These are phyloP conservation scores for Fistulifera solaris DNA, from an alignment of 108 stramenopile species.

Conservation along the genomic window DNA sequence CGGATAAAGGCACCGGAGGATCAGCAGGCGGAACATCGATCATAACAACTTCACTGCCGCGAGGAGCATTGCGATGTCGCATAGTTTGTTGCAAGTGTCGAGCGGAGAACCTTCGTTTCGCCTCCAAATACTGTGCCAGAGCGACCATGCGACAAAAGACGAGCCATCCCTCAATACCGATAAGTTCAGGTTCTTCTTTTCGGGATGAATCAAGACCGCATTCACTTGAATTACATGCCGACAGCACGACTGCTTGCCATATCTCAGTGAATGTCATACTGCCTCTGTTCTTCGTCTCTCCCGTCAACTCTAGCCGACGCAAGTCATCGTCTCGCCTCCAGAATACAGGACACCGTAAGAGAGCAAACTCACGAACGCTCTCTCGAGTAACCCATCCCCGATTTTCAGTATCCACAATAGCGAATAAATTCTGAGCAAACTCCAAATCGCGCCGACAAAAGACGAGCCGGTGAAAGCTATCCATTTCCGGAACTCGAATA, in stretches of 20 bases:
- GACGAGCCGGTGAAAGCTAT: slow-evolving; percentile 30
- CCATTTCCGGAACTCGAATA: no score
- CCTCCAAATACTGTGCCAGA: slow-evolving; percentile 72
- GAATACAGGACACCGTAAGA: slow-evolving; percentile 69
- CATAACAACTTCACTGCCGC: slow-evolving; percentile 65
- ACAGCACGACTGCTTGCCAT: slow-evolving; percentile 49
- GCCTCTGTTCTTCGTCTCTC: slow-evolving; percentile 3
- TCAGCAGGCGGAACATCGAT: slow-evolving; percentile 73
- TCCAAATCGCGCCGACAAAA: slow-evolving; percentile 61
- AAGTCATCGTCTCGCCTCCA: slow-evolving; percentile 71
- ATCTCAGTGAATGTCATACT: slow-evolving; percentile 79
- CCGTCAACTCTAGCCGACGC: slow-evolving; percentile 1
- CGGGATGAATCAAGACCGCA: background rate
- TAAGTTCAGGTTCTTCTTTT: slow-evolving; percentile 5
- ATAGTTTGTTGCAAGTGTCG: slow-evolving; percentile 83
- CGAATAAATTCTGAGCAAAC: slow-evolving; percentile 56
- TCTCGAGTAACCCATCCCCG: slow-evolving; percentile 46
- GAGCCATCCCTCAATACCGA: slow-evolving; percentile 81
- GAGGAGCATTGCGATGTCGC: slow-evolving; percentile 57
- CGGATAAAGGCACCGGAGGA: slow-evolving; percentile 42
- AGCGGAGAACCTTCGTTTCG: slow-evolving; percentile 68
- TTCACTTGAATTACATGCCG: slow-evolving; percentile 24
- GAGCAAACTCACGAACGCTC: slow-evolving; percentile 63
- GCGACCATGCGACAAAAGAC: slow-evolving; percentile 81
- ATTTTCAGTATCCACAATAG: slow-evolving; percentile 72